These are phyloP conservation scores for Sporothrix brunneoviolacea DNA, from an alignment of 2,329 filamentous ascomycete genomes.

Conservation along the genomic window DNA sequence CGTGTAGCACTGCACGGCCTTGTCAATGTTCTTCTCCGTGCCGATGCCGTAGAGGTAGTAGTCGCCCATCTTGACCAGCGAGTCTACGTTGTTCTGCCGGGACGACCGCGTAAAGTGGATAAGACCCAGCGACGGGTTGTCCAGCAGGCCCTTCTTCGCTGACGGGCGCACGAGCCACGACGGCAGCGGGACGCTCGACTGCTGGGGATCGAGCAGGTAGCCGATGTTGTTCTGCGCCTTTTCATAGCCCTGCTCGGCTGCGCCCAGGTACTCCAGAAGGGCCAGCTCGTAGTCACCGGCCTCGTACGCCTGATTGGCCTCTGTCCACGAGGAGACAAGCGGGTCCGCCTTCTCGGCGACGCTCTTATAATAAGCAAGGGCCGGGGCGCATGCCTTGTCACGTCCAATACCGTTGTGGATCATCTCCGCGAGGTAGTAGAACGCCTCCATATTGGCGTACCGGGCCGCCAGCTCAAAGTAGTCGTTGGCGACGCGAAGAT, in stretches of 20 bases:
- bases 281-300: conserved; percentile 73
- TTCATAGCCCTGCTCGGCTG: conserved; percentile 89
- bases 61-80: conserved; percentile 95
- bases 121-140: conserved; percentile 60
- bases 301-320: conserved; percentile 78
- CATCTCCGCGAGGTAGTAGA: conserved; percentile 88
- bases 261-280: conserved; percentile 75
- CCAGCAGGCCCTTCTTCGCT: conserved; percentile 31
- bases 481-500: conserved; percentile 68
- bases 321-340: conserved; percentile 69
- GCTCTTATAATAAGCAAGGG: conserved; percentile 75
- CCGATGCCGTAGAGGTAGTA: conserved; percentile 87
- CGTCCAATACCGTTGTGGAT: conserved; percentile 72
- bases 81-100: conserved; percentile 87
- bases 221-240: conserved; percentile 85
- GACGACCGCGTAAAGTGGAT: conserved; percentile 95
- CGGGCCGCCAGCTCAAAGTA: conserved; percentile 84
- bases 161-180: conserved; percentile 34
- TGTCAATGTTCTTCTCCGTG: conserved; percentile 63
- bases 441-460: conserved; percentile 79
- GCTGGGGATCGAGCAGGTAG: conserved; percentile 71
- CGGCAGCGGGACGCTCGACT: conserved; percentile 53
- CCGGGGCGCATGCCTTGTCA: conserved; percentile 70
- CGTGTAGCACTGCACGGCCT: conserved; percentile 88
- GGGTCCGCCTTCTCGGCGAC: conserved; percentile 68